Evolutionary conservation across 1,139 yeast genomes (phyloP), one percentile per base, ranked within the genome.

Genomic region (Debaryomyces coudertii): DNA sequence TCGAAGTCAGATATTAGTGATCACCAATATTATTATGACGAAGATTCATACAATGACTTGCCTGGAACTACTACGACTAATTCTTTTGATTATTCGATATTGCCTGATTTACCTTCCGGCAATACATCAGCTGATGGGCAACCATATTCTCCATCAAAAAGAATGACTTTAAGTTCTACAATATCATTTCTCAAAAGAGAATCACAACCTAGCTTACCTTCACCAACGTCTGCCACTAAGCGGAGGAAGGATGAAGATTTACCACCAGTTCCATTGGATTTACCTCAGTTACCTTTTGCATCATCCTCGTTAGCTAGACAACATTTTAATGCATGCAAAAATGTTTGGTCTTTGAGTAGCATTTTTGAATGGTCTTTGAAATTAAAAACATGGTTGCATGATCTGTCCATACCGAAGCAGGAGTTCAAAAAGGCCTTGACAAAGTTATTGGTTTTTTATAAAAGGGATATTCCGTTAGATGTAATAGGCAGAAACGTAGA

Each of bases 201-300:
- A 12, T 42, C 51, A 14, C 53, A 53, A 8, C 36, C 37, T 6
- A 44, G 34, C 7, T 16, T 36, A 1, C 40, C 46, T 5, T 28
- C 46, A 5, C 45, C 36, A 24, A 18, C 45, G 11, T 42, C 50
- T 5, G 45, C 47, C 14, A 48, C 53, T 12, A 51, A 45, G 6
- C 48, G 47, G 25, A 53, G 55, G 41, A 60, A 56, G 43, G 55
- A 62, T 41, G 63, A 56, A 29, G 65, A 54, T 3, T 59, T 80
- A 16, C 85, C 85, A 0, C 76, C 79, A 0, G 71, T 77, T 4
- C 86, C 87, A 1, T 54, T 72, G 23, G 81, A 79, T 29, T 65
- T 82, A 12, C 88, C 88, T 0, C 72, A 76, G 38, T 67, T 83
- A 11, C 87, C 86, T 2, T 83, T 83, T 50, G 62, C 79, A 7